Evolutionary conservation across 495 filamentous ascomycete species (phyloP), one percentile per base, ranked within the genome.

Genomic region (Penicillium mononematosum): DNA sequence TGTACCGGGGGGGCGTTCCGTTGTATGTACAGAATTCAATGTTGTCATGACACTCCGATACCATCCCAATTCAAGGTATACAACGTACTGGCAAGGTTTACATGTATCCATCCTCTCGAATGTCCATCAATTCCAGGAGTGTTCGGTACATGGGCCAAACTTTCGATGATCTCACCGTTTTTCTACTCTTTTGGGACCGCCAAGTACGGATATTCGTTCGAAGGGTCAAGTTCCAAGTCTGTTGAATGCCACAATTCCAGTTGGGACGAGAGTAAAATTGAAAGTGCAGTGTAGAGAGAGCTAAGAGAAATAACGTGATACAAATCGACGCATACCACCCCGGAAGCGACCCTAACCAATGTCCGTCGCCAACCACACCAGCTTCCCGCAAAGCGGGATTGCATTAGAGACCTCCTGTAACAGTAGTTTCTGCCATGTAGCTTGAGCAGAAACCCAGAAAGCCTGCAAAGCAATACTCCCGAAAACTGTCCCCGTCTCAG

Each of bases 261-360:
- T 45, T 58, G 53, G 47, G 25, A 59, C 27, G 25, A 51, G n/a
- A 36, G 20, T 34, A 56, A 56, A 56, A 42, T 44, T 53, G 17
- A 60, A 38, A 32, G 58, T 41, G 32, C 45, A 61, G 45, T 59
- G 46, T 54, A 42, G 17, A 55, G 41, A 59, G 55, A 56, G 46
- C 58, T 58, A 62, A 45, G 34, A 55, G 27, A 52, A 51, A 58
- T 42, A 59, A 53, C 17, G 34, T 53, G 24, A 68, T 61, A 67
- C 61, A 65, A 58, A 70, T 71, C 65, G 76, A 77, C 74, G 72
- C 66, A 74, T 65, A 79, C 76, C 75, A 74, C 76, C 76, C 76
- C 76, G 74, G 76, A 77, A 76, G 76, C 76, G 75, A 76, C 75
- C 76, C 76, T 78, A 77, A 56, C 67, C 73, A 77, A 61, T 66